Evolutionary conservation across 1,284 basidiomycete species (phyloP), one percentile per base, ranked within the genome.

Genomic region (Irpex lacteus): DNA sequence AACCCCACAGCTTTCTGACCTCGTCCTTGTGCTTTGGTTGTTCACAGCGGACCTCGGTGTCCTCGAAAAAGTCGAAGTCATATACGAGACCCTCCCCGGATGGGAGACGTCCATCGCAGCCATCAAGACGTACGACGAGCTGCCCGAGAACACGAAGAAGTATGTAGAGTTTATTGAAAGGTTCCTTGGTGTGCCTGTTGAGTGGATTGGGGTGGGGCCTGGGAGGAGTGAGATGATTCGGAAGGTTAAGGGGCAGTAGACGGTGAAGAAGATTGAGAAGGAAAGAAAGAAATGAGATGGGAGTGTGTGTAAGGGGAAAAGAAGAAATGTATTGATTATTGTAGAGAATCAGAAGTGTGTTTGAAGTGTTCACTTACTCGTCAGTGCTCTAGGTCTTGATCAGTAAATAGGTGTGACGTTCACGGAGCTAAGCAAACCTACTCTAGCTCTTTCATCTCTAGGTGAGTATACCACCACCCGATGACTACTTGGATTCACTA

Each of bases 141-240:
- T 99, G 21, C 97, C 98, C 0, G 86, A 87, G 61, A 92, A 92
- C 67, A 96, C 95, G 81, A 88, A 86, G 80, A 85, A 84, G 70
- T 99, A 99, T 76, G 82, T 99, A 67, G 85, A 87, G 69, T 98
- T 92, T 74, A 94, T 98, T 70, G 96, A 98, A 78, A 73, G 86
- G 52, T 92, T 85, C 76, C 78, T 95, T 19, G 84, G 83, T n/a
- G 88, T 94, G 37, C 90, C 88, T 62, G 83, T 98, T 66, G 90
- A 92, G 75, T 98, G 92, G 91, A 95, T 98, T 68, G 96, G 96
- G 5, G 89, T 96, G 34, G 95, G 95, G 0, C 92, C 95, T 4
- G 92, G 83, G 32, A 78, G 95, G 62, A 88, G 94, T 68, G 88
- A 86, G 65, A 96, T 96, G 95, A 73, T 95, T 56, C 74, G 68